Percentiles rank a stretch among this genome's conserved stretches.
These are phyloP conservation scores for Tetraselmis striata DNA, from an alignment of 139 green algal species.

Conservation along the genomic window DNA sequence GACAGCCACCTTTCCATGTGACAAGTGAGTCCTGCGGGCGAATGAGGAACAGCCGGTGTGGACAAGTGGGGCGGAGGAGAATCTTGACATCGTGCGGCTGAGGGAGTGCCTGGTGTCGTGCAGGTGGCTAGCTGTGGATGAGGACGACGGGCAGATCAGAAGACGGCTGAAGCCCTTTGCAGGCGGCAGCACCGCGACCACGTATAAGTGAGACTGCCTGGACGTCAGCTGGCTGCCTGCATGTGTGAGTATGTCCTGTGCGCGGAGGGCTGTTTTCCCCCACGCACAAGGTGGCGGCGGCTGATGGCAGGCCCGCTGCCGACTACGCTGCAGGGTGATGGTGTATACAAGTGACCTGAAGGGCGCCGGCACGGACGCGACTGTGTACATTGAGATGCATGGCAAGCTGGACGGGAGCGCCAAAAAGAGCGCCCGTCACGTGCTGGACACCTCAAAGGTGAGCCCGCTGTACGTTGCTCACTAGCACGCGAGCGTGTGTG, in stretches of 20 bases:
- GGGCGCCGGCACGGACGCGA: constrained; percentile 38
- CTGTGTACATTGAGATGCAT: constrained; percentile 34
- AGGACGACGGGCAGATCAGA: constrained; percentile 43
- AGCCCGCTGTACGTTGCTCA: too few species aligned
- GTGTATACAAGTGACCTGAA: constrained; percentile 25
- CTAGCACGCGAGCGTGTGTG: too few species aligned
- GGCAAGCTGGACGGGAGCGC: constrained; percentile 24
- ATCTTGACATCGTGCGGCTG: too few species aligned
- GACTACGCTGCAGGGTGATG: background rate
- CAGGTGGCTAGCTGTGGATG: constrained; percentile 46
- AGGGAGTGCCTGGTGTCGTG: too few species aligned
- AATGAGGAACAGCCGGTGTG: too few species aligned
- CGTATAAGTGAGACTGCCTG: constrained; percentile 16
- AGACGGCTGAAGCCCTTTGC: constrained; percentile 31
- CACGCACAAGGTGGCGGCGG: too few species aligned
- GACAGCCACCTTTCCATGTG: constrained; percentile 35
- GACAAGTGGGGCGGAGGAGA: too few species aligned
- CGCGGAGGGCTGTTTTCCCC: too few species aligned
- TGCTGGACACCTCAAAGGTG: constrained; percentile 4
- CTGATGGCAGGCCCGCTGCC: background rate
- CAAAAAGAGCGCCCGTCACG: background rate
- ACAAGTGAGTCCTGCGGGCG: constrained; percentile 39
- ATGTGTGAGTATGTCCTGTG: too few species aligned
- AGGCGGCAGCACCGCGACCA: constrained; percentile 25
- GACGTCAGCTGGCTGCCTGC: too few species aligned